phyloP scores from a whole-genome alignment of 1,284 basidiomycete genomes.

The Ustilago xerochloae region DNA sequence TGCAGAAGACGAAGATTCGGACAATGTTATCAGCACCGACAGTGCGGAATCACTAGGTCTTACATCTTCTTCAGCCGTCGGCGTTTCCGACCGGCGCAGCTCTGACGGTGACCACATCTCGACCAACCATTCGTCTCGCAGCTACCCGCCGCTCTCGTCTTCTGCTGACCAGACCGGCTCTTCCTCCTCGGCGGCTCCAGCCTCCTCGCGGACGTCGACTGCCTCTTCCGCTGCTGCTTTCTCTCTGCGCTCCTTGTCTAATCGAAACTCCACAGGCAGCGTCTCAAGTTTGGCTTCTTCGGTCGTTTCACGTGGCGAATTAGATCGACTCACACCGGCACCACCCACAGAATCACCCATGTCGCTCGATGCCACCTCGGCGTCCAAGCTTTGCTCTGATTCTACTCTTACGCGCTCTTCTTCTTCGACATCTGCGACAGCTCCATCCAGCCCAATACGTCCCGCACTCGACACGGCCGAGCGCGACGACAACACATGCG shows the following conservation, averaged over 20 bases:
- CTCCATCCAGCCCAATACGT: conserved; percentile 23
- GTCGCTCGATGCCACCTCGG: conserved; percentile 1
- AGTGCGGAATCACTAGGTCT: not conserved
- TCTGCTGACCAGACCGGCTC: conserved; percentile 10
- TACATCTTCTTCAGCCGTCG: not conserved
- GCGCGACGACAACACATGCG: not conserved
- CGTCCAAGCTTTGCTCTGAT: conserved; percentile 3
- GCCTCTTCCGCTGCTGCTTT: conserved; percentile 54
- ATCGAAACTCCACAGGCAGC: conserved; percentile 53
- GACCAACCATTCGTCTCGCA: not conserved
- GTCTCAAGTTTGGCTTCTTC: conserved; percentile 49
- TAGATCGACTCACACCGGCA: conserved; percentile 24
- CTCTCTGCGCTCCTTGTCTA: conserved; percentile 52
- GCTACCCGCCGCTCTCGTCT: conserved; percentile 2
- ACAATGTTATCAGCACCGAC: not conserved
- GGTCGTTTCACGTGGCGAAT: conserved; percentile 12
- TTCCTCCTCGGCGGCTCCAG: conserved; percentile 12
- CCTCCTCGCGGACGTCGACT: conserved; percentile 47
- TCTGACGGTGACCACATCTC: conserved; percentile 16
- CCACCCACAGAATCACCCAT: conserved; percentile 12
- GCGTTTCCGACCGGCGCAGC: conserved; percentile 7
- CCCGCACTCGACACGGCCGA: not conserved
- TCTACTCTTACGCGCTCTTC: conserved; percentile 15
- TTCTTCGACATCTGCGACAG: conserved; percentile 19
- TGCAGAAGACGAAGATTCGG: conserved; percentile 21